phyloP scores from a whole-genome alignment of 1,284 basidiomycete genomes.

The Hemileia vastatrix region DNA sequence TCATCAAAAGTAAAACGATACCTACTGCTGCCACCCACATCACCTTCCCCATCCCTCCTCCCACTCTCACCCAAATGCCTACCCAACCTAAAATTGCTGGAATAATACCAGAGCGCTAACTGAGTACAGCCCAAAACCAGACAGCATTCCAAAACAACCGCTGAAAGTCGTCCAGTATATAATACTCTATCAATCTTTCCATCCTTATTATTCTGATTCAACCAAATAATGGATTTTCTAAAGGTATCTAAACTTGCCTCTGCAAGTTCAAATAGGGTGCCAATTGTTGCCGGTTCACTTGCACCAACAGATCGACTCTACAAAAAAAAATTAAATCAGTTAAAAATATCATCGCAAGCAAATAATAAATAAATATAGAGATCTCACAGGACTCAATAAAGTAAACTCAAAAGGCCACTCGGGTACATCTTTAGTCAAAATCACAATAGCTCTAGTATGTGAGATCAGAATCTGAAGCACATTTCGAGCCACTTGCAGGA shows the following conservation, averaged over 20 bases:
- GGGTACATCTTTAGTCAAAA: constrained; percentile 15
- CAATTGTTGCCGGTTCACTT: constrained; percentile 17
- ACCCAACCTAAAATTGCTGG: too few species aligned
- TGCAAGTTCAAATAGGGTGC: constrained; percentile 18
- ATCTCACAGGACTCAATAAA: constrained; percentile 19
- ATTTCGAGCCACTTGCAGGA: constrained; percentile 18
- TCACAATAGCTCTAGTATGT: constrained; percentile 18
- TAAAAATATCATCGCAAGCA: neutral
- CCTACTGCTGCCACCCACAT: too few species aligned
- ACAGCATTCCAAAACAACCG: too few species aligned
- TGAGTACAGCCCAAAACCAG: too few species aligned
- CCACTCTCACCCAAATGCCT: too few species aligned
- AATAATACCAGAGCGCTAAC: too few species aligned
- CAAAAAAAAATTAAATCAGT: too few species aligned
- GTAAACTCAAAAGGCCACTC: constrained; percentile 20
- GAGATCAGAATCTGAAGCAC: constrained; percentile 18
- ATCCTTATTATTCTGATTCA: too few species aligned
- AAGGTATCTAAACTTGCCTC: constrained; percentile 19
- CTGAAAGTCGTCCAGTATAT: too few species aligned
- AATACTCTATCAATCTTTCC: too few species aligned
- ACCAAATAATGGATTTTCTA: constrained; percentile 9
- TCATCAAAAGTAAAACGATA: too few species aligned
- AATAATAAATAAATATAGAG: neutral
- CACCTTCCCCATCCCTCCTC: too few species aligned
- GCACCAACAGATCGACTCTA: constrained; percentile 19